Conservation (phyloP, 768 basidiomycete genomes). For the Serendipita indica region DNA sequence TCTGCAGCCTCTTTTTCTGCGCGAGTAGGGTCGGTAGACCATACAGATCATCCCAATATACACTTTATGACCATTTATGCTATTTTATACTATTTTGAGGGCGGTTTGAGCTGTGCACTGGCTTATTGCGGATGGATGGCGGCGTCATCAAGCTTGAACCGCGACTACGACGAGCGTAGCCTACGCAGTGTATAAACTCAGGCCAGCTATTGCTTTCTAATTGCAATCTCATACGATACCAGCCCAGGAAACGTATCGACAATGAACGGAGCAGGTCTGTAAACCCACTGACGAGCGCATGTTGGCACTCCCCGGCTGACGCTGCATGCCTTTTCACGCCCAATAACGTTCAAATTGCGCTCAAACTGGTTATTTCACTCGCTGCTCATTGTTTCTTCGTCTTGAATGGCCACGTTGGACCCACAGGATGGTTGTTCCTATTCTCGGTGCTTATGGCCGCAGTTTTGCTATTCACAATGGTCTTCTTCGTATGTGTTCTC, state of each 20-base stretch:
- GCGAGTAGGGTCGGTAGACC: conserved; percentile 5
- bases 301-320: background rate
- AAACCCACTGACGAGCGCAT: background rate
- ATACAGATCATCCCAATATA: conserved; percentile 6
- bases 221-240: background rate
- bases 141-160: background rate
- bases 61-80: background rate
- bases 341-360: too few species aligned
- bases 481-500: conserved; percentile 65
- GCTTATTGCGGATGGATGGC: background rate
- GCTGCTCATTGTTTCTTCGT: too few species aligned
- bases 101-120: background rate
- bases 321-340: too few species aligned
- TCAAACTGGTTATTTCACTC: too few species aligned
- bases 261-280: conserved; percentile 9
- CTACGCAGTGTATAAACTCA: background rate
- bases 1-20: background rate
- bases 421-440: conserved; percentile 85
- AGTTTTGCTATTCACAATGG: conserved; percentile 92
- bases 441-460: conserved; percentile 93
- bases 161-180: background rate
- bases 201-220: background rate
- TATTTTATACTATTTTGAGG: background rate
- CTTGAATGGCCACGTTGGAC: background rate
- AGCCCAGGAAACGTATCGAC: background rate